Evolutionary conservation across 495 filamentous ascomycete genomes (phyloP).

Genomic region (Astrothelium macrocarpum): DNA sequence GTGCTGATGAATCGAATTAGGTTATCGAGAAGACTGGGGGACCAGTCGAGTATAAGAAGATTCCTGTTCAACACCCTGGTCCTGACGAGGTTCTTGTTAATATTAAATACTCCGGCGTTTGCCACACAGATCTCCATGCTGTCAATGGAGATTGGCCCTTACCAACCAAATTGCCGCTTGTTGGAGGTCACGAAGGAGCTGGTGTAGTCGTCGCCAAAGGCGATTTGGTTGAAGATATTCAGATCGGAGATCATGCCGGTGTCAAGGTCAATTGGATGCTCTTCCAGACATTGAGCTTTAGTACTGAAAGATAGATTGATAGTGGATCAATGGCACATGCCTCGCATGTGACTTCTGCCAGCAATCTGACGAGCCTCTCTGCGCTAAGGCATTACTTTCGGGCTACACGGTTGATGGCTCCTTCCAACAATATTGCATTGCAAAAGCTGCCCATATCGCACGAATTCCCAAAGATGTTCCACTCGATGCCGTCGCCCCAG

Average conservation of each 20-base stretch:
- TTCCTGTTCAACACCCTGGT: constrained; percentile 63
- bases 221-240: constrained; percentile 57
- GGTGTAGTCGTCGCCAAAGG: constrained; percentile 77
- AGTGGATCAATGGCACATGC: constrained; percentile 81
- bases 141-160: constrained; percentile 86
- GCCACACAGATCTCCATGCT: constrained; percentile 75
- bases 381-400: constrained; percentile 59
- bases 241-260: constrained; percentile 68
- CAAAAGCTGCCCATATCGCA: constrained; percentile 72
- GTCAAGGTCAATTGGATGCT: constrained; percentile 45
- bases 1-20: background rate
- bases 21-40: constrained; percentile 67
- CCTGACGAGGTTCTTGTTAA: constrained; percentile 86
- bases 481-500: constrained; percentile 69
- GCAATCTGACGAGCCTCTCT: constrained; percentile 64
- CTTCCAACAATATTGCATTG: constrained; percentile 89
- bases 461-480: constrained; percentile 64
- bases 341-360: constrained; percentile 71
- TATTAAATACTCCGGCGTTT: constrained; percentile 87
- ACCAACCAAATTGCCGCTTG: constrained; percentile 64
- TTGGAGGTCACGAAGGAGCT: constrained; percentile 88
- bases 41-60: constrained; percentile 68
- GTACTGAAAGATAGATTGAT: background rate
- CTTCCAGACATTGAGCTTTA: background rate
- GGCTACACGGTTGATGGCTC: constrained; percentile 87